Base-by-base conservation (phyloP, 345 rosid species). In the Eucalyptus coolabah region DNA sequence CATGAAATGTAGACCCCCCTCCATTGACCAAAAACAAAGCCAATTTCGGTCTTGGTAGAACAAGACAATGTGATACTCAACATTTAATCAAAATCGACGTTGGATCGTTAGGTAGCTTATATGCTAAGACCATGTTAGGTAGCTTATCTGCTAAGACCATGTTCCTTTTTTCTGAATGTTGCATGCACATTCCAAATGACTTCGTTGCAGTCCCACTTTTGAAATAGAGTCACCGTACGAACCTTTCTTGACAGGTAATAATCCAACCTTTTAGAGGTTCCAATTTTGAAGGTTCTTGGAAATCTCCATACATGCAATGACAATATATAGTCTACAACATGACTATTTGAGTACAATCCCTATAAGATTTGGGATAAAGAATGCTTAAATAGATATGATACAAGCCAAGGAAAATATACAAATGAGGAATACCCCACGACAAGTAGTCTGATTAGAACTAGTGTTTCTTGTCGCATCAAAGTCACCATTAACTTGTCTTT, bases 161-260 rank as follows among this genome's bases (percentile, higher is more conserved):
- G 42, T 49, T 32, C 3, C 12, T 17, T 32, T 60, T 60, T 17
- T 26, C 2, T 17, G 42, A 32, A 16, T 16, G 23, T 34, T 34
- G 37, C 37, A 34, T 34, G 37, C 3, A 34, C 37, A 34, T 34
- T 44, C 9, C 9, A 18, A 34, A 34, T 34, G 81, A 34, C 23
- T 69, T 69, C 2, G 2, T 34, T 69, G 44, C 4, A 5, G 12
- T 19, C 13, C 24, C 24, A 3, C 3, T 69, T 32, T 8, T 7
- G 40, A 67, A 4, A 67, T 16, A 12, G 42, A 8, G 23, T 67
- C 6, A 32, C 3, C 2, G 0, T 8, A 17, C 42, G 1, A 18
- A 69, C 11, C 19, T 32, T 34, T 2, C 44, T 17, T 13, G 13
- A 8, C 2, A 4, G 17, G 3, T 6, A 8, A 12, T 34, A 5